These are phyloP conservation scores for Dioscorea cayenensis DNA, from an alignment of 116 monocot species.

Conservation along the genomic window DNA sequence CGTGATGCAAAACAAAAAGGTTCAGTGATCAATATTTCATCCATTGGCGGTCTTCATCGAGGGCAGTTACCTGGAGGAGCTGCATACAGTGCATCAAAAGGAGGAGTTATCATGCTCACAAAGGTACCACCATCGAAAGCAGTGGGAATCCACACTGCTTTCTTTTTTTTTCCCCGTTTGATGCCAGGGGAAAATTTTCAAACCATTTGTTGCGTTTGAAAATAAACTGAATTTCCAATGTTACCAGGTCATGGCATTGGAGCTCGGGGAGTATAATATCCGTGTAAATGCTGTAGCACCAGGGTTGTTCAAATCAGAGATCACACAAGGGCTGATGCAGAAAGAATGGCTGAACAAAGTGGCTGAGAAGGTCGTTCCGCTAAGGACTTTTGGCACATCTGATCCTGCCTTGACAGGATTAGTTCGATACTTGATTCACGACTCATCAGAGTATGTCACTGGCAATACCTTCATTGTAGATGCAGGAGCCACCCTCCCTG, in stretches of 20 bases:
- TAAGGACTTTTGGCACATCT: conserved; percentile 26
- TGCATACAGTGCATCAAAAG: conserved; percentile 38
- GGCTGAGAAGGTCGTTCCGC: conserved; percentile 29
- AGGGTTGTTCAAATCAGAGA: conserved; percentile 69
- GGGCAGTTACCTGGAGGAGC: conserved; percentile 29
- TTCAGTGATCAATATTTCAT: conserved; percentile 50
- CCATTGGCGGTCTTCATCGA: conserved; percentile 31
- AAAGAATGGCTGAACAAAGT: conserved; percentile 50
- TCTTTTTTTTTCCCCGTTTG: no score
- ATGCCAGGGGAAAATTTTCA: no score
- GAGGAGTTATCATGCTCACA: conserved; percentile 26
- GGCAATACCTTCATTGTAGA: conserved; percentile 64
- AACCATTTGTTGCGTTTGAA: no score
- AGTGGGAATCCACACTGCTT: background rate
- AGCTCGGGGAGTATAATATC: conserved; percentile 41
- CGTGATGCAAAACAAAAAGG: conserved; percentile 24
- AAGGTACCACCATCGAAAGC: conserved; percentile 29
- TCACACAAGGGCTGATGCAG: conserved; percentile 44
- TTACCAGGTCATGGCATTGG: conserved; percentile 51
- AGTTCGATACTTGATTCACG: conserved; percentile 46
- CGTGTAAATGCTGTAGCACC: conserved; percentile 63
- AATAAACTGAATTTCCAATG: background rate
- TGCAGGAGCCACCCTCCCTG: conserved; percentile 54
- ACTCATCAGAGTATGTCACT: conserved; percentile 47
- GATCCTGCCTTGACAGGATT: conserved; percentile 59